A percentile compares a stretch with the other conserved stretches of the same genome.
phyloP scores from a whole-genome alignment of 1,139 yeast species.

The Saccharomyces hybrid region DNA sequence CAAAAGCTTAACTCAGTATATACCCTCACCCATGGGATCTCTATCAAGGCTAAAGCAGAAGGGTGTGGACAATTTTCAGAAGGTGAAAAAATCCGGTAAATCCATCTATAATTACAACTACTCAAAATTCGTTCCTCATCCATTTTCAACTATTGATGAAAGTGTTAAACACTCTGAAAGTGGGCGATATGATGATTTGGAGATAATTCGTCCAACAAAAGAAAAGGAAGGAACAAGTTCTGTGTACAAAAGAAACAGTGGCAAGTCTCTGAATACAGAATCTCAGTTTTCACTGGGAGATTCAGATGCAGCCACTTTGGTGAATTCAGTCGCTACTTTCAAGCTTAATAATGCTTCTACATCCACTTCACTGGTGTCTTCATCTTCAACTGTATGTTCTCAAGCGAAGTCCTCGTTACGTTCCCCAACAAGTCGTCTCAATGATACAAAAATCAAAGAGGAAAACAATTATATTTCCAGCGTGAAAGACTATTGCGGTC shows the following conservation, averaged over 20 bases:
- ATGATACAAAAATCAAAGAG: not conserved
- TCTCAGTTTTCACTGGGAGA: not conserved
- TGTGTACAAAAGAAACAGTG: not conserved
- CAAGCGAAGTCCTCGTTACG: not conserved
- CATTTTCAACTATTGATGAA: slow-evolving; percentile 2
- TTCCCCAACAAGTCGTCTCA: not conserved
- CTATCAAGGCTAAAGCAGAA: slow-evolving; percentile 10
- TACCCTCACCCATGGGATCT: slow-evolving; percentile 8
- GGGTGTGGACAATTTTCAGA: slow-evolving; percentile 12
- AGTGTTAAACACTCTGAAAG: not conserved
- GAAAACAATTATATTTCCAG: not conserved
- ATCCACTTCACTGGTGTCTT: slow-evolving; percentile 1
- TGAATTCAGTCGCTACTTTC: slow-evolving; percentile 1
- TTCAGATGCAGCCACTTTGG: slow-evolving; percentile 4
- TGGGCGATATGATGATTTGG: not conserved
- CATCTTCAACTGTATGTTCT: not conserved
- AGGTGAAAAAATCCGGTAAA: slow-evolving; percentile 12
- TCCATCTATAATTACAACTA: slow-evolving; percentile 6
- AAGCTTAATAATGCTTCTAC: not conserved
- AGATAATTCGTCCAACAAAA: not conserved
- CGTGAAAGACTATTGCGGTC: not conserved
- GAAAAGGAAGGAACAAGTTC: not conserved
- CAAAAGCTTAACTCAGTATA: not conserved
- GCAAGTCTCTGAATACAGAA: not conserved
- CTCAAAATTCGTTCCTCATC: not conserved